Evolutionary conservation across 345 rosid genomes (phyloP), one percentile per base, ranked within the genome.

Genomic region (Populus ilicifolia): DNA sequence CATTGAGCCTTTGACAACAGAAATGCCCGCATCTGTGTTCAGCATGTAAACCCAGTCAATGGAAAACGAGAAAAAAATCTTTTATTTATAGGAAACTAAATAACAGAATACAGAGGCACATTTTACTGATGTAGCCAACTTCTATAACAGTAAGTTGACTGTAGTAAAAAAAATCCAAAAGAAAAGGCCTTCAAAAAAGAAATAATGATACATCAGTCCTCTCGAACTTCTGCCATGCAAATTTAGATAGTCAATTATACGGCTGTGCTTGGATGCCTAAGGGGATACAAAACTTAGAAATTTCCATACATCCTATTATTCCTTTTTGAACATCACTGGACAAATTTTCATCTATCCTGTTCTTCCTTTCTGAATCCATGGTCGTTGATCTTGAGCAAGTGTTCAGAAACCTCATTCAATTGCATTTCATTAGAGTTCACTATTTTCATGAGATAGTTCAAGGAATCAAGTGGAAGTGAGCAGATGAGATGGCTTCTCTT

Each of bases 1-100:
- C 17, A 63, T 84, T 63, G 85, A 75, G 83, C 69, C 50, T 77
- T 82, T 75, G 74, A 21, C 81, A 80, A 62, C 48, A 16, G 77
- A 81, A 77, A 67, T 67, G 36, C 79, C 89, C 35, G 71, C 39
- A 75, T 70, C 88, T 84, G 87, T 80, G 75, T 43, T 73, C 39
- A 83, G 73, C 27, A 69, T 69, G 46, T 39, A 33, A 75, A 70
- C 17, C 12, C 9, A 61, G 70, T 69, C 17, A 69, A 69, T 46
- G 46, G 2, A 21, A 21, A 27, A n/a, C 2, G 13, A 70, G 64
- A 61, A 75, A 63, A 10, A 25, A 41, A 25, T 29, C 23, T 44
- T 66, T 41, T 38, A 67, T 48, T 43, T 18, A 70, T 20, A 17
- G 61, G 30, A 68, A 69, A 68, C n/a, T 29, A 61, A 66, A 46